Conservation (phyloP, 805 yeast species). For the Metschnikowia colocasiae region DNA sequence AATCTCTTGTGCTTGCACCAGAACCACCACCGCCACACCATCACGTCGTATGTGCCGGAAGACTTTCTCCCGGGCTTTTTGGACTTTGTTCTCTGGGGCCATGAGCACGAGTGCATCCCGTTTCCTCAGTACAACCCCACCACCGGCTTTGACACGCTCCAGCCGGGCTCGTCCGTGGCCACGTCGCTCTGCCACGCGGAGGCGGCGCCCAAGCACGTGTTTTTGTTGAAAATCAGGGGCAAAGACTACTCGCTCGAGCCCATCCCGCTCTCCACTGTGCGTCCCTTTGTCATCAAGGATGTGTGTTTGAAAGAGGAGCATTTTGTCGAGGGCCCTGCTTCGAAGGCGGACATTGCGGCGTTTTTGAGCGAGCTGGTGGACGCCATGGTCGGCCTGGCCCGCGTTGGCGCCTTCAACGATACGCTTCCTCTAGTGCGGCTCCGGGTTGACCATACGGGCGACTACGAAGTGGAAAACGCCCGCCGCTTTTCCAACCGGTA, state of each 20-base stretch:
- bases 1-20: constrained; percentile 87
- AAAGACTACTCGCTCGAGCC: constrained; percentile 54
- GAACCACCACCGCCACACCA: constrained; percentile 78
- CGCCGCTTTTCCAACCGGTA: constrained; percentile 84
- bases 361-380: constrained; percentile 66
- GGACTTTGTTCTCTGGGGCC: constrained; percentile 93
- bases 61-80: constrained; percentile 74
- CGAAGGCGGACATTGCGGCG: constrained; percentile 55
- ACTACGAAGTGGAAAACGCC: constrained; percentile 88
- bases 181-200: constrained; percentile 88
- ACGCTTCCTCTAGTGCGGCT: constrained; percentile 72
- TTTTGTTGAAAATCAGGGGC: constrained; percentile 62
- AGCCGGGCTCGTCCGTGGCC: constrained; percentile 93
- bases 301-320: constrained; percentile 51
- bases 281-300: constrained; percentile 79
- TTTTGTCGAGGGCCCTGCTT: constrained; percentile 57
- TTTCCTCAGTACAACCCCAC: constrained; percentile 57
- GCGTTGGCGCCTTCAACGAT: background rate
- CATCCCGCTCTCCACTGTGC: constrained; percentile 61
- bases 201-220: constrained; percentile 68
- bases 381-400: constrained; percentile 56
- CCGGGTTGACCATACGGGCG: constrained; percentile 85
- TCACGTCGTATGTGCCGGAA: constrained; percentile 82
- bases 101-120: constrained; percentile 91
- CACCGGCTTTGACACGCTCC: constrained; percentile 72